phyloP scores from a whole-genome alignment of 768 basidiomycete genomes.

The Tulasnella sp. region DNA sequence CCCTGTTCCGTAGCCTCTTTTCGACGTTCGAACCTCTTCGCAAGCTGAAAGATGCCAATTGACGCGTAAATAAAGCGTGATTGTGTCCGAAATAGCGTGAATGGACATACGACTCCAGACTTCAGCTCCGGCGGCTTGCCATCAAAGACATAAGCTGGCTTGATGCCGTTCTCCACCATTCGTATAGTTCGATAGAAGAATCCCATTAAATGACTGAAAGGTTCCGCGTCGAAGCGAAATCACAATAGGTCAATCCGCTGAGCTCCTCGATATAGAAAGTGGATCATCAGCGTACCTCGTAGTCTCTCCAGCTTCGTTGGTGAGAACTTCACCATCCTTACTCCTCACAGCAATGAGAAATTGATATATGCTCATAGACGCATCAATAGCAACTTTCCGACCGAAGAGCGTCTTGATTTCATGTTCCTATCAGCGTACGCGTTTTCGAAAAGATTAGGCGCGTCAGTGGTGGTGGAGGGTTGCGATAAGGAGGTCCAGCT shows the following conservation, averaged over 20 bases:
- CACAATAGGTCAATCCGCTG: neutral
- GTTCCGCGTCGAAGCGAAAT: neutral
- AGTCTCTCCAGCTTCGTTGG: constrained; percentile 94
- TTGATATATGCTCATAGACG: constrained; percentile 94
- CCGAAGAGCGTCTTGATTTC: constrained; percentile 97
- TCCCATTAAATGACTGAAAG: constrained; percentile 84
- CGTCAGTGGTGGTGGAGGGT: neutral
- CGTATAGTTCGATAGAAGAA: constrained; percentile 96
- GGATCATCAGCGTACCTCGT: constrained; percentile 43
- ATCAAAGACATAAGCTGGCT: constrained; percentile 96
- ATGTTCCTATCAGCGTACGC: constrained; percentile 62
- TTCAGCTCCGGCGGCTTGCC: constrained; percentile 97
- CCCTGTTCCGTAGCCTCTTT: constrained; percentile 91
- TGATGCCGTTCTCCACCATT: constrained; percentile 97
- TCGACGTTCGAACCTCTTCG: constrained; percentile 84
- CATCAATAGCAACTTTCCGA: constrained; percentile 96
- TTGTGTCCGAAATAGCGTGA: neutral
- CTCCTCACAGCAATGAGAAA: constrained; percentile 97
- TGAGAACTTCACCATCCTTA: constrained; percentile 91
- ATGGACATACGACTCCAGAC: constrained; percentile 74
- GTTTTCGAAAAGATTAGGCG: neutral
- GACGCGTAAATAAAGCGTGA: neutral
- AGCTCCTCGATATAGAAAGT: neutral
- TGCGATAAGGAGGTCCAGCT: constrained; percentile 1
- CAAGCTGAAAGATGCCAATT: constrained; percentile 44